phyloP scores from a whole-genome alignment of 2,329 filamentous ascomycete species.

The Aurifilum marmelostoma region DNA sequence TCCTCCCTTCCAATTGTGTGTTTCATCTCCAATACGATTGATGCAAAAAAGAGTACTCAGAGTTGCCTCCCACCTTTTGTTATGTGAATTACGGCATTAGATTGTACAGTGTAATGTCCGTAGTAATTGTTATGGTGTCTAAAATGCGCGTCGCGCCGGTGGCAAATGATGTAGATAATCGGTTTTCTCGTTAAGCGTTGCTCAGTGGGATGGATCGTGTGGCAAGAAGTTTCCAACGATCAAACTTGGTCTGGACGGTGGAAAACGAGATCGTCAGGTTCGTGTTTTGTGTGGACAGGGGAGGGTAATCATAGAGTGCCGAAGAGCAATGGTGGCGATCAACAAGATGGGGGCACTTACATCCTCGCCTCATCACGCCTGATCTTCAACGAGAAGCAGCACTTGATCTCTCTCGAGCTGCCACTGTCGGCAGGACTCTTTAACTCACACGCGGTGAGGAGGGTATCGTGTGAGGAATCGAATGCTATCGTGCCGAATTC shows the following conservation, averaged over 20 bases:
- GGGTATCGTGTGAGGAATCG: conserved; percentile 89
- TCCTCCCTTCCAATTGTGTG: neutral
- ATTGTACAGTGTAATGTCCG: conserved; percentile 14
- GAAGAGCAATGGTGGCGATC: conserved; percentile 1
- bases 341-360: conserved; percentile 59
- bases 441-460: conserved; percentile 89
- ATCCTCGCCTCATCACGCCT: conserved; percentile 93
- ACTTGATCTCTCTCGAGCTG: conserved; percentile 74
- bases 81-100: conserved; percentile 19
- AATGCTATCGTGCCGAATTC: conserved; percentile 98
- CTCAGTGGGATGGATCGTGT: conserved; percentile 63
- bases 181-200: neutral
- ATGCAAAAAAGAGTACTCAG: conserved; percentile 3
- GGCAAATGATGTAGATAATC: neutral
- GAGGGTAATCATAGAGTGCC: neutral
- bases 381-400: conserved; percentile 98
- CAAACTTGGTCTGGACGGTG: conserved; percentile 71
- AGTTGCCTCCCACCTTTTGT: neutral
- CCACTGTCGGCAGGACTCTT: conserved; percentile 72
- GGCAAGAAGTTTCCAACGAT: conserved; percentile 98
- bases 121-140: neutral
- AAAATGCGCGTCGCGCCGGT: neutral
- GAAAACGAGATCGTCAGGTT: neutral
- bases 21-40: neutral
- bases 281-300: neutral